These are phyloP conservation scores for Marchantia paleacea DNA, from an alignment of 225 moss, liverwort and hornwort genomes.

Conservation along the genomic window DNA sequence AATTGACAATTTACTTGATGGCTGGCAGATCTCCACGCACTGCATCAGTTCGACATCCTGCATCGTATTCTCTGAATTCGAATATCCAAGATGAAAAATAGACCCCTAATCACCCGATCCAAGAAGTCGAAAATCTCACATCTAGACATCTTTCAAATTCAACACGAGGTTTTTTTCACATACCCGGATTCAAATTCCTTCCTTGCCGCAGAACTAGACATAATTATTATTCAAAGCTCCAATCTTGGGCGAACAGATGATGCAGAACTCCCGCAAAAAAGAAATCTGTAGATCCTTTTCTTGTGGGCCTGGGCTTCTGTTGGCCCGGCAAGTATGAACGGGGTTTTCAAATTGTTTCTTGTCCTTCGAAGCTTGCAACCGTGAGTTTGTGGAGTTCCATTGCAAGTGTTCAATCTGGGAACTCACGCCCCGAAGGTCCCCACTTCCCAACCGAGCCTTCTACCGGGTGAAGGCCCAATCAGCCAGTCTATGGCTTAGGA, in stretches of 20 bases:
- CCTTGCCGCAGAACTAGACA: not conserved
- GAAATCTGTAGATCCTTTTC: no score
- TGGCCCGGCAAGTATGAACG: no score
- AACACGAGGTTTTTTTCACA: not conserved
- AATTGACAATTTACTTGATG: not conserved
- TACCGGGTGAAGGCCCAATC: no score
- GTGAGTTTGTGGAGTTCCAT: no score
- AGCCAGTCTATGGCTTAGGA: no score
- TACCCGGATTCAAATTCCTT: constrained; percentile 3
- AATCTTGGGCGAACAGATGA: not conserved
- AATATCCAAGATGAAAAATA: not conserved
- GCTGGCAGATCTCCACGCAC: not conserved
- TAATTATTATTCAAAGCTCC: not conserved
- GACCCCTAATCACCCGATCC: not conserved
- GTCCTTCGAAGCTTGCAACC: no score
- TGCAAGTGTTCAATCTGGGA: no score
- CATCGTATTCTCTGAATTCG: not conserved
- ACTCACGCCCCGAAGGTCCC: no score
- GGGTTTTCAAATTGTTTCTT: no score
- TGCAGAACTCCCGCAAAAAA: not conserved
- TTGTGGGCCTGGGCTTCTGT: no score
- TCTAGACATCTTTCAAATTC: not conserved
- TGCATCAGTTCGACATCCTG: not conserved
- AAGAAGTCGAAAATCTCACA: not conserved
- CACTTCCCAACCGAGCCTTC: no score